These are phyloP conservation scores for Fusarium veterinarium DNA, from an alignment of 2,329 filamentous ascomycete species.

Conservation along the genomic window DNA sequence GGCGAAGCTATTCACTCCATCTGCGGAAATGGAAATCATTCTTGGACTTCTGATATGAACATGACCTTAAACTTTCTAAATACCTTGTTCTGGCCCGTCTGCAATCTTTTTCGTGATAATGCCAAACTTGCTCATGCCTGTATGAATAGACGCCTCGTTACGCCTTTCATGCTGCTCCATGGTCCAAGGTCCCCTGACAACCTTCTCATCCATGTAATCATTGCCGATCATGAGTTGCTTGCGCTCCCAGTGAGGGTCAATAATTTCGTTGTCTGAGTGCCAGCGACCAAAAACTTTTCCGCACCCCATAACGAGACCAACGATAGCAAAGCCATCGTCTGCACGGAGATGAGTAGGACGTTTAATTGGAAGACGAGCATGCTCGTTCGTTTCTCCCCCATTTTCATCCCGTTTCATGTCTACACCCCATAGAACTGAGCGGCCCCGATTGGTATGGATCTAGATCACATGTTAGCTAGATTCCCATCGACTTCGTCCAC, in stretches of 20 bases:
- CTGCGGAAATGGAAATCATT: not conserved
- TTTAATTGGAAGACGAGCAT: fast-evolving
- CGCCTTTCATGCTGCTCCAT: too few relatives aligned
- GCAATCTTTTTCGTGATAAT: not conserved
- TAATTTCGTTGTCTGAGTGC: too few relatives aligned
- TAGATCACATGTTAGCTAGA: not conserved
- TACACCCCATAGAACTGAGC: not conserved
- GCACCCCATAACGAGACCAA: not conserved
- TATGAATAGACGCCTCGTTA: too few relatives aligned
- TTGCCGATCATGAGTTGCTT: not conserved
- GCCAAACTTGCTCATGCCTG: not conserved
- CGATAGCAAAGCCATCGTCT: not conserved
- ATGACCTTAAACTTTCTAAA: not conserved
- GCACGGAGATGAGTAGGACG: not conserved
- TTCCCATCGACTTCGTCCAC: fast-evolving
- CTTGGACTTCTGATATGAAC: fast-evolving
- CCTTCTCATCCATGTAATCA: fast-evolving
- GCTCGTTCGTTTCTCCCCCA: fast-evolving
- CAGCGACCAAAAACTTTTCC: not conserved
- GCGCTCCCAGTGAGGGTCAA: too few relatives aligned
- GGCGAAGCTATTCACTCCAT: not conserved
- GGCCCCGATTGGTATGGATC: not conserved
- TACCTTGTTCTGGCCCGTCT: fast-evolving
- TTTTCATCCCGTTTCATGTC: fast-evolving
- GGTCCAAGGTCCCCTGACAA: fast-evolving